phyloP scores from a whole-genome alignment of 2,329 filamentous ascomycete genomes.

The Cyanodermella asteris region DNA sequence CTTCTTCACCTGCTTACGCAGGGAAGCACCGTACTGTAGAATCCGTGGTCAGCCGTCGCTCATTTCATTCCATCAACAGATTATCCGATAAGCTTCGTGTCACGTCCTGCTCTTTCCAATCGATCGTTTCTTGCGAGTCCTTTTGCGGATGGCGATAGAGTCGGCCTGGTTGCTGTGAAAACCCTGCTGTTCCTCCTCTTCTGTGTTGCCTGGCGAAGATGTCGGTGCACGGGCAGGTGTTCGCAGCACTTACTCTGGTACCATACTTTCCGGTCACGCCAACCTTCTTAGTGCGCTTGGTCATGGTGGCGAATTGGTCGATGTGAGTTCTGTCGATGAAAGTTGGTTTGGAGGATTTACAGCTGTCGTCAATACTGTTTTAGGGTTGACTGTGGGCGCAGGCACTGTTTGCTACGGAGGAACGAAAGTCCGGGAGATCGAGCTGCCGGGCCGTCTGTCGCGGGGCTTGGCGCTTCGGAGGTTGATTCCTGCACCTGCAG shows the following conservation, averaged over 20 bases:
- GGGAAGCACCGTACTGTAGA: conserved; percentile 98
- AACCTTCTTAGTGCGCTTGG: conserved; percentile 95
- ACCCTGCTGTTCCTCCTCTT: background rate
- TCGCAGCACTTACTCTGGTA: conserved; percentile 51
- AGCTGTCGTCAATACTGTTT: no score
- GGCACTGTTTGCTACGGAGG: no score
- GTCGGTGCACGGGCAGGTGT: conserved; percentile 8
- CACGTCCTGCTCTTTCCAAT: background rate
- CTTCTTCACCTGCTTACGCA: conserved; percentile 99
- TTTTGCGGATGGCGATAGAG: background rate
- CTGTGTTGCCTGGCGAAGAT: background rate
- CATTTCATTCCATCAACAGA: background rate
- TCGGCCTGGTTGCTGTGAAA: background rate
- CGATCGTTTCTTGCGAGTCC: no score
- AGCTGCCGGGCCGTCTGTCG: no score
- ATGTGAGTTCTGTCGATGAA: no score
- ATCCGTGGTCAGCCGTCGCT: conserved; percentile 17
- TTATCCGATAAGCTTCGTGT: background rate
- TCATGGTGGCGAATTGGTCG: conserved; percentile 73
- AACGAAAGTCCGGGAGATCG: no score
- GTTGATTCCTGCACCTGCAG: no score
- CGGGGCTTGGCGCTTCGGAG: no score
- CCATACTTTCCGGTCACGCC: conserved; percentile 98
- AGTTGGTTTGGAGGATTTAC: no score
- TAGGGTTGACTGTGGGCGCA: no score